Evolutionary conservation across 768 basidiomycete species (phyloP), one percentile per base, ranked within the genome.

Genomic region (Tulasnella sp.): DNA sequence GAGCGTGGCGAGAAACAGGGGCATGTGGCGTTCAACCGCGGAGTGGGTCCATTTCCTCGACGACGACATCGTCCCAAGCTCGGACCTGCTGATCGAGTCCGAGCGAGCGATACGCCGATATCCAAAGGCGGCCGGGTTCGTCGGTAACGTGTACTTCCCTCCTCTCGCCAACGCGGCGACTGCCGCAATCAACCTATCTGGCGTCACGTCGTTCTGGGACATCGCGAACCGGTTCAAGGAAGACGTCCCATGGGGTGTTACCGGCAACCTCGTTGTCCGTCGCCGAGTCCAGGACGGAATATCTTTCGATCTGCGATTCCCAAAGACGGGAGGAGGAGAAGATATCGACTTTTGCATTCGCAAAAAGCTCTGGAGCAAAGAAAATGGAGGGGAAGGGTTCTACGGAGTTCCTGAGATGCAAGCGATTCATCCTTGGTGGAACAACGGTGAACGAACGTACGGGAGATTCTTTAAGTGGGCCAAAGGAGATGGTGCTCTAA

Each of bases 271-370:
- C 24, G 88, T 91, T 34, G 86, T 86, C 6, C 87, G 89, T 3
- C 87, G 89, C 34, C 86, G 87, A 80, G 82, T 85, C 44, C 81
- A 85, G 2, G 89, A 90, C 71, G 86, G 85, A 0, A 85, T 90
- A n/a, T 81, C 82, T 62, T 92, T 86, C 82, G 86, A 88, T 81
- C 82, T 86, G 24, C 83, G 82, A 6, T 91, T 89, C 81, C 91
- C 91, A 3, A 91, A 90, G 84, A 92, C 90, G 4, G 90, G 90
- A 0, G 90, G 91, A 3, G 91, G 90, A 0, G 91, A 92, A 80
- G 90, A 92, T 52, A 90, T 91, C 18, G 88, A 91, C 81, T 91
- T 88, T 81, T 90, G 89, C 80, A 85, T 87, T n/a, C 83, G 83
- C 80, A 90, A 89, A 79, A 86, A 89, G 18, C 82, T 85, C 27